Percentiles rank a stretch among this genome's conserved stretches.
Conservation (phyloP, 148 eudicot species). For the Amaranthus cruentus region DNA sequence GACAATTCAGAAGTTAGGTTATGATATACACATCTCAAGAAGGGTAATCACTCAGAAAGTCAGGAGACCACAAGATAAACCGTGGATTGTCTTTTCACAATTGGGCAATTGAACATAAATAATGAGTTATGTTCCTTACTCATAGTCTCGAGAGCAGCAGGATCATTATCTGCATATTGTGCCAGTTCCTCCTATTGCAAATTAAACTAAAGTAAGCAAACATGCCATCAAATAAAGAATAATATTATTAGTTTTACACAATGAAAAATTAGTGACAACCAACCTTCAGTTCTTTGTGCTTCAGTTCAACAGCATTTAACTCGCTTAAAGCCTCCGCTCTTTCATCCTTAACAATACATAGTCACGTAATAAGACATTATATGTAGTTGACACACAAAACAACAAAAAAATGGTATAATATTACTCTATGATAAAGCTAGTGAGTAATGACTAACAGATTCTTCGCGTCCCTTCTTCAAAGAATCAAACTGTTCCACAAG, state of each 20-base stretch:
- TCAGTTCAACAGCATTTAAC: conserved; percentile 68
- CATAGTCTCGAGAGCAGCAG: conserved; percentile 87
- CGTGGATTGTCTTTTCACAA: not conserved
- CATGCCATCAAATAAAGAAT: conserved; percentile 11
- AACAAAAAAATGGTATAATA: not conserved
- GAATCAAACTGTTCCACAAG: conserved; percentile 58
- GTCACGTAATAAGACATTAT: conserved; percentile 17
- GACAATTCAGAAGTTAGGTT: conserved; percentile 23
- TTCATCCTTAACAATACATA: conserved; percentile 56
- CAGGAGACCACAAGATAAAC: not conserved
- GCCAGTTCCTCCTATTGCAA: conserved; percentile 63
- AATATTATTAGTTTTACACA: not conserved
- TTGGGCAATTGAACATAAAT: not conserved
- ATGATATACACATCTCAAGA: not conserved
- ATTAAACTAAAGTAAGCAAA: not conserved
- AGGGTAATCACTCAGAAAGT: not conserved
- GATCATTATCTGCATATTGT: conserved; percentile 92
- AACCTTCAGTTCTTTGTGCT: conserved; percentile 72
- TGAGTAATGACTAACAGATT: conserved; percentile 63
- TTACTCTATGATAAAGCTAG: conserved; percentile 10
- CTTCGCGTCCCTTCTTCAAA: conserved; percentile 85
- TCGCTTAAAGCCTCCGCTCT: conserved; percentile 73
- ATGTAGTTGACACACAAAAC: not conserved
- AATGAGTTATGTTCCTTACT: conserved; percentile 37
- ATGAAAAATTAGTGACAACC: conserved; percentile 12